These are phyloP conservation scores for Comarum palustre DNA, from an alignment of 306 rosid species.

Conservation along the genomic window DNA sequence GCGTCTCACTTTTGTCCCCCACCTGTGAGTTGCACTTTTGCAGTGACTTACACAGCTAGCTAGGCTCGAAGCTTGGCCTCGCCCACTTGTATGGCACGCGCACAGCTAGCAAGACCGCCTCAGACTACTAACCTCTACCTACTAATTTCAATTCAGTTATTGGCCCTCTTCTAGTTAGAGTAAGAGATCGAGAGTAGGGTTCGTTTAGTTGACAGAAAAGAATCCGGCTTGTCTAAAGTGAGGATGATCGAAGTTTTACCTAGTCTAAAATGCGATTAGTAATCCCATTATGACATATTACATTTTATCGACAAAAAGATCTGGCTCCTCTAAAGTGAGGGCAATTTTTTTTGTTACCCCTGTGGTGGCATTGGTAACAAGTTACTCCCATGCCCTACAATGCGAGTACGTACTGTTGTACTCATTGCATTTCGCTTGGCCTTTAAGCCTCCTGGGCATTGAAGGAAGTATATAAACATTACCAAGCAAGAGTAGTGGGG, in stretches of 20 bases:
- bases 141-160: not conserved
- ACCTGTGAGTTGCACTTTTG: conserved; percentile 19
- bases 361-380: no score
- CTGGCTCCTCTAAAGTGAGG: no score
- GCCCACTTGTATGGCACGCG: conserved; percentile 30
- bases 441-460: conserved; percentile 42
- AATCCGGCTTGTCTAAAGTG: not conserved
- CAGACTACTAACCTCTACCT: not conserved
- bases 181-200: not conserved
- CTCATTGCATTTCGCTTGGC: conserved; percentile 38
- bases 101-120: not conserved
- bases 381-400: conserved; percentile 8
- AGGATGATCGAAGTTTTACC: not conserved
- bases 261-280: no score
- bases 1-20: conserved; percentile 55
- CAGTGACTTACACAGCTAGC: not conserved
- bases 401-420: not conserved
- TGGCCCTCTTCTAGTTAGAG: not conserved
- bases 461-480: conserved; percentile 5
- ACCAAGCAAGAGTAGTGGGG: conserved; percentile 26
- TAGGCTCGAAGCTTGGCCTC: conserved; percentile 18
- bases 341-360: no score
- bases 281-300: no score
- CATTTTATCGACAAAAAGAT: no score
- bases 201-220: not conserved